Evolutionary conservation across 1,284 basidiomycete genomes (phyloP).

Genomic region (Grifola frondosa): DNA sequence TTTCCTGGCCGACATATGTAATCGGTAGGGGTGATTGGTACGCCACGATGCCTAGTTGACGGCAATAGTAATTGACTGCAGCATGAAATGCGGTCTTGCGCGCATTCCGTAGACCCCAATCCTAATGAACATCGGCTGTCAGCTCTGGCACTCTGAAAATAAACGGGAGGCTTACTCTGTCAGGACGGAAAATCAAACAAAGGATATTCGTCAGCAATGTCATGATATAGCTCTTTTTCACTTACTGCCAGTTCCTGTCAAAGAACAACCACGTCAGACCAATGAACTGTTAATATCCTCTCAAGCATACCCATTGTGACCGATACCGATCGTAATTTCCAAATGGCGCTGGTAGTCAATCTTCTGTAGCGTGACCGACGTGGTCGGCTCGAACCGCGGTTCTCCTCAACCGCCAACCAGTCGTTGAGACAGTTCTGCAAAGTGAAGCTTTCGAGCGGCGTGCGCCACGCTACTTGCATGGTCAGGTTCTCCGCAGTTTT

Average conservation of each 20-base stretch:
- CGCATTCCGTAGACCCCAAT: slow-evolving; percentile 61
- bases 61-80: slow-evolving; percentile 68
- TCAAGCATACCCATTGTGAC: slow-evolving; percentile 70
- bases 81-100: slow-evolving; percentile 76
- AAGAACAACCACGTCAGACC: background rate
- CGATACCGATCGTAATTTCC: slow-evolving; percentile 65
- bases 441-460: slow-evolving; percentile 63
- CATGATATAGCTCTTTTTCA: too few species aligned
- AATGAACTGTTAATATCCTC: too few species aligned
- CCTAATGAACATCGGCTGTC: slow-evolving; percentile 24
- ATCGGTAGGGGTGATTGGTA: slow-evolving; percentile 60
- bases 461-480: slow-evolving; percentile 74
- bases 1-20: slow-evolving; percentile 44
- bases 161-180: background rate
- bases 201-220: background rate
- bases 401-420: slow-evolving; percentile 74
- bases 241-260: slow-evolving; percentile 27
- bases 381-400: slow-evolving; percentile 70
- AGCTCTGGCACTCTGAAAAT: background rate
- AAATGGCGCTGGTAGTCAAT: slow-evolving; percentile 64
- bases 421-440: slow-evolving; percentile 64
- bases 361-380: slow-evolving; percentile 57
- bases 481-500: slow-evolving; percentile 68
- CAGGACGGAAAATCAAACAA: background rate
- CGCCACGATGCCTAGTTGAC: slow-evolving; percentile 62